phyloP scores from a whole-genome alignment of 176 grass and related monocot genomes.

The Eremochloa ophiuroides region DNA sequence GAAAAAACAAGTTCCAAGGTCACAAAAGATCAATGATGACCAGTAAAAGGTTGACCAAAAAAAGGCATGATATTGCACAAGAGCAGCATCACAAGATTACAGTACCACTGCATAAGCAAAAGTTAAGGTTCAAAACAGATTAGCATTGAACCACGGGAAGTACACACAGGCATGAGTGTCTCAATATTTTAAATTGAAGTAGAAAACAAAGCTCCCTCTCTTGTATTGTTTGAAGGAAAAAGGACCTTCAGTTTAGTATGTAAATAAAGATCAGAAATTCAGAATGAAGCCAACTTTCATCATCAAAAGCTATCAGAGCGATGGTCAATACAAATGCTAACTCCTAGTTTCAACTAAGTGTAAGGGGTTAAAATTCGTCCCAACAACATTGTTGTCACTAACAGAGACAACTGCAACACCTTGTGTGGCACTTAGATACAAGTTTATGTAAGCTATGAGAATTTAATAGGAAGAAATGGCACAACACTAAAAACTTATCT shows the following conservation, averaged over 20 bases:
- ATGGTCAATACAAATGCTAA: background rate
- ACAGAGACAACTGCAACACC: background rate
- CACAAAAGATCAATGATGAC: background rate
- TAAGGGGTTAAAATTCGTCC: background rate
- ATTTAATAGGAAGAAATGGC: background rate
- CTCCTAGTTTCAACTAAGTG: background rate
- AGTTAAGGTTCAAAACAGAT: background rate
- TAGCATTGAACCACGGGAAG: background rate
- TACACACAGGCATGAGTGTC: background rate
- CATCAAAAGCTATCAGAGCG: background rate
- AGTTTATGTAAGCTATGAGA: background rate
- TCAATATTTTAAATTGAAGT: background rate
- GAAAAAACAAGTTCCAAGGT: conserved; percentile 20
- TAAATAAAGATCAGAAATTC: background rate
- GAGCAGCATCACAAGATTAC: background rate
- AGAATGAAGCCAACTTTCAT: background rate
- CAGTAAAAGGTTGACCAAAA: background rate
- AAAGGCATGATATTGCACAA: background rate
- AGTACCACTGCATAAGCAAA: background rate
- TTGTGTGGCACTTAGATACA: background rate
- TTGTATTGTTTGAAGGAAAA: background rate
- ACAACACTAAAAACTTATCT: background rate
- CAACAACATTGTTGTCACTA: background rate
- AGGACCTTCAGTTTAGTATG: background rate
- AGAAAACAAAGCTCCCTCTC: background rate